These are phyloP conservation scores for Penicillium aurantiogriseum DNA, from an alignment of 2,329 filamentous ascomycete species.

Conservation along the genomic window DNA sequence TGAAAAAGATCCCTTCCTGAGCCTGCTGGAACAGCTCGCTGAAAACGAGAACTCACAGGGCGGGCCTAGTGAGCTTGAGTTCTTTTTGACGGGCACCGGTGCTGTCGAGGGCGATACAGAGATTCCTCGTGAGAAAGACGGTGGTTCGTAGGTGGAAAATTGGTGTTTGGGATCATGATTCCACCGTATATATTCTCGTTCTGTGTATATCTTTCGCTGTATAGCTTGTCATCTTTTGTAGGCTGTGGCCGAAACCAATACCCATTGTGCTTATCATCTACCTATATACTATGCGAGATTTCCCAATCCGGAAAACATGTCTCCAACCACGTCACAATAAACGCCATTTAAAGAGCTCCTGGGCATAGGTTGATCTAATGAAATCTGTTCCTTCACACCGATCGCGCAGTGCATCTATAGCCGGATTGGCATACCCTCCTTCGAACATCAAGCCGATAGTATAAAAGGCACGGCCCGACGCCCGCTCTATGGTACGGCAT, in stretches of 20 bases:
- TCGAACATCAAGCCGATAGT: too few relatives aligned
- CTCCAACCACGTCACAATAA: too few relatives aligned
- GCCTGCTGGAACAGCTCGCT: constrained; percentile 74
- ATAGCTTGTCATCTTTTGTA: neutral
- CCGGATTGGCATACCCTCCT: too few relatives aligned
- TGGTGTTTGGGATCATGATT: neutral
- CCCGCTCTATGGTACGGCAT: too few relatives aligned
- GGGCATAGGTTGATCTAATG: too few relatives aligned
- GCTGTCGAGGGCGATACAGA: constrained; percentile 11
- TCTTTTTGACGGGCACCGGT: constrained; percentile 58
- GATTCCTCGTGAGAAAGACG: constrained; percentile 1
- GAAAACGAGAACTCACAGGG: constrained; percentile 71
- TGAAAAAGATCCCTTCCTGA: constrained; percentile 80
- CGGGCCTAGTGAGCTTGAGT: constrained; percentile 72
- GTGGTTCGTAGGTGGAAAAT: neutral
- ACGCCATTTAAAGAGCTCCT: too few relatives aligned
- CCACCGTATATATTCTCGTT: neutral
- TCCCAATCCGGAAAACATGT: too few relatives aligned
- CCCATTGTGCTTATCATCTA: neutral
- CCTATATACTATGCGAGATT: neutral
- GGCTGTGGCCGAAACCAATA: neutral
- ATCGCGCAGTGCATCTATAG: too few relatives aligned
- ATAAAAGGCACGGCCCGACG: too few relatives aligned
- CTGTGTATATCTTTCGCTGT: neutral
- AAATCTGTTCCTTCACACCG: too few relatives aligned